phyloP scores from a whole-genome alignment of 495 filamentous ascomycete genomes.

The Pyrenula aspistea region DNA sequence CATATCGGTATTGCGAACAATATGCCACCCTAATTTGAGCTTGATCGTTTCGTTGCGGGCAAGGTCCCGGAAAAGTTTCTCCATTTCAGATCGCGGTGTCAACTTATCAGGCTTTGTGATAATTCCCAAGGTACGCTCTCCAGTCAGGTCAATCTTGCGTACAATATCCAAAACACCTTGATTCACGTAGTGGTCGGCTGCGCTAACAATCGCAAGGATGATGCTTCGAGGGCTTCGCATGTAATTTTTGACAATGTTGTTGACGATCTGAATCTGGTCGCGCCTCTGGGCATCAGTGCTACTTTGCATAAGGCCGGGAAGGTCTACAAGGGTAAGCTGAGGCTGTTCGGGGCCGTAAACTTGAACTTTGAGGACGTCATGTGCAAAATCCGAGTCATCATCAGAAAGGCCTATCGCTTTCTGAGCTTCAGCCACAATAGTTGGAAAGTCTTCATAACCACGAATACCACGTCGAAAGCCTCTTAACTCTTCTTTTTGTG shows the following conservation, averaged over 20 bases:
- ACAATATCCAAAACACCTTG: constrained; percentile 36
- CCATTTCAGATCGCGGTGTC: constrained; percentile 16
- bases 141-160: constrained; percentile 23
- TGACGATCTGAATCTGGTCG: constrained; percentile 32
- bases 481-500: constrained; percentile 11
- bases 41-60: constrained; percentile 34
- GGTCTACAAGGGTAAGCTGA: constrained; percentile 44
- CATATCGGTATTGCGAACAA: constrained; percentile 31
- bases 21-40: constrained; percentile 36
- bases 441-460: constrained; percentile 19
- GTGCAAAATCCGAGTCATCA: constrained; percentile 24
- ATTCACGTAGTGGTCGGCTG: constrained; percentile 33
- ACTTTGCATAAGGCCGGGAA: constrained; percentile 40
- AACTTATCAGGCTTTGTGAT: constrained; percentile 36
- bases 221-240: constrained; percentile 45
- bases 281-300: constrained; percentile 18
- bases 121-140: constrained; percentile 39
- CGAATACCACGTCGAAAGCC: constrained; percentile 24
- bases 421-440: constrained; percentile 38
- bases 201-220: constrained; percentile 50
- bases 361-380: constrained; percentile 41
- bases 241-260: constrained; percentile 41
- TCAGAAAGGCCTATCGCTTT: constrained; percentile 36
- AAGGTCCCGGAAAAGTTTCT: constrained; percentile 23
- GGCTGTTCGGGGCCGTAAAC: constrained; percentile 34